Evolutionary conservation across 148 eudicot genomes (phyloP), one percentile per base, ranked within the genome.

Genomic region (Rhododendron williamsianum): DNA sequence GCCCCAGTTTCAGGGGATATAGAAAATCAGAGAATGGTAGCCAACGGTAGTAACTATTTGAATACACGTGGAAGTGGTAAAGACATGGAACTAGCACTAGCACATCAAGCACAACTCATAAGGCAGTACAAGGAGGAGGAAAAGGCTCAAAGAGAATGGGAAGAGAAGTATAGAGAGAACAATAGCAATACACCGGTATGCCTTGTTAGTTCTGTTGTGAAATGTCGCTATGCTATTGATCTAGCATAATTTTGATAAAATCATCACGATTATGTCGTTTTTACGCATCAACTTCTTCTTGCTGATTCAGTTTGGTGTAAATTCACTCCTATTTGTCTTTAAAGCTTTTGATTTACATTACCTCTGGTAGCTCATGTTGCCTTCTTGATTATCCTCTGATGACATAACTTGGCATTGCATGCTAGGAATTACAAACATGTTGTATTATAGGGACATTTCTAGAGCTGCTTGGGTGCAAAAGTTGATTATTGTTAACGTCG

Each of bases 101-200:
- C 93, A 83, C 92, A 86, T 88, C 97, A 94, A 89, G 94, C 94
- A 67, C 92, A 91, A 58, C 92, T 94, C 78, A 92, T 96, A 85
- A 91, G 91, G 58, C 90, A 84, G 69, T 92, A 91, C 86, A 92
- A 93, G 90, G 95, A 90, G 76, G 94, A 94, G 88, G 98, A 94
- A 90, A 91, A 93, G 78, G 98, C 96, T 74, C 98, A 96, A 84
- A 92, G 91, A 92, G 95, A 93, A 85, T 96, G 98, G 98, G 99
- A 96, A 89, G 95, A 92, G 87, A 96, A 92, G 81, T 92, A 80
- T 87, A 90, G 87, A 87, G 98, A 95, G 83, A 91, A 89, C 76
- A 91, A 91, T 82, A 84, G 83, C 71, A 84, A 88, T 87, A 86
- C 90, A 82, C 95, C 88, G 89, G 95, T 93, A 88, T 86, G 89